Evolutionary conservation across 2,329 filamentous ascomycete species (phyloP).

Genomic region (Cryphonectria radicalis): DNA sequence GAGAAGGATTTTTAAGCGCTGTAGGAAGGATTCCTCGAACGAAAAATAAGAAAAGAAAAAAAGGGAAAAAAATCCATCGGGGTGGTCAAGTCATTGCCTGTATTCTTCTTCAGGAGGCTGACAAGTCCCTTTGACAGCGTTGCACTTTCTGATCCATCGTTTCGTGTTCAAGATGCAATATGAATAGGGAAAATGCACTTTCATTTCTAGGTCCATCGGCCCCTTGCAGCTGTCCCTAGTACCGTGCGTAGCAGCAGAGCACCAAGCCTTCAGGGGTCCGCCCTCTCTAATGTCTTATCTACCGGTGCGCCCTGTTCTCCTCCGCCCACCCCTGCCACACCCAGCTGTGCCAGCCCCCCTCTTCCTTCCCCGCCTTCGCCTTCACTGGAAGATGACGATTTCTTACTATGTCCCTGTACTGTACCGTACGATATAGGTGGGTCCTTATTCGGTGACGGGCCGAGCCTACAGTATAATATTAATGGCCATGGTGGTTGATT

Average conservation of each 20-base stretch:
- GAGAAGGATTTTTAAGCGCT: not conserved
- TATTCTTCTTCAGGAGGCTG: not conserved
- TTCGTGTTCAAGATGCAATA: not conserved
- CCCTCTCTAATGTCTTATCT: not conserved
- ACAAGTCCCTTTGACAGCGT: not conserved
- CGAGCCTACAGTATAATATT: not conserved
- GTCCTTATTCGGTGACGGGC: constrained; percentile 11
- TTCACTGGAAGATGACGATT: not conserved
- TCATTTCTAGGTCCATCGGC: not conserved
- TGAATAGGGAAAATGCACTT: not conserved
- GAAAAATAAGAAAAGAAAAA: too few relatives aligned
- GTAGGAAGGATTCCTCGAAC: not conserved
- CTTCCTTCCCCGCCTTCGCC: not conserved
- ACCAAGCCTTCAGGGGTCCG: constrained; percentile 2
- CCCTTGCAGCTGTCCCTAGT: constrained; percentile 1
- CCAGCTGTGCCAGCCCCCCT: not conserved
- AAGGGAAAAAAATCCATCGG: not conserved
- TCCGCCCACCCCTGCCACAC: not conserved
- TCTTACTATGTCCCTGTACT: not conserved
- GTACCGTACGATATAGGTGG: not conserved
- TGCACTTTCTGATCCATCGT: not conserved
- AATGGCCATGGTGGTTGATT: too few relatives aligned
- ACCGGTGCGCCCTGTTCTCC: not conserved
- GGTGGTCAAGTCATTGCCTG: not conserved
- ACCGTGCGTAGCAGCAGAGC: not conserved